A percentile compares a stretch with the other conserved stretches of the same genome.
phyloP scores from a whole-genome alignment of 805 yeast genomes.

The Myxozyma udenii region DNA sequence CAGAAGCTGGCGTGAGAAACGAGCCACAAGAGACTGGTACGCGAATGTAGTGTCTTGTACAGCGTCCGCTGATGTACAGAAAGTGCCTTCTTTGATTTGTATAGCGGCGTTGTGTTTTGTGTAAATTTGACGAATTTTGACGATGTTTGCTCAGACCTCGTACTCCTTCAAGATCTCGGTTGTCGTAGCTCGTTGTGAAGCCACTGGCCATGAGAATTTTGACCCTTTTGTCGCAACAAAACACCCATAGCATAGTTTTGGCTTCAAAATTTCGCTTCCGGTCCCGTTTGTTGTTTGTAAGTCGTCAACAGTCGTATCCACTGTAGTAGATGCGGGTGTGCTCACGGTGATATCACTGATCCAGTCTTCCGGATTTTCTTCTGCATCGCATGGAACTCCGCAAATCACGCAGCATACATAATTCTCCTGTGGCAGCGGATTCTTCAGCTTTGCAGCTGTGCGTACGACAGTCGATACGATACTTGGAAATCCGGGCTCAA shows the following conservation, averaged over 20 bases:
- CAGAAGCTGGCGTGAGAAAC: too few relatives aligned
- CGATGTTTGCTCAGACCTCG: conserved; percentile 36
- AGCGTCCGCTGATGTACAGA: too few relatives aligned
- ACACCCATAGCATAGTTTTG: conserved; percentile 24
- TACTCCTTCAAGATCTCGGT: conserved; percentile 49
- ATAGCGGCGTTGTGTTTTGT: background rate
- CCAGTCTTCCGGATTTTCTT: conserved; percentile 62
- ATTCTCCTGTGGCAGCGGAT: conserved; percentile 19
- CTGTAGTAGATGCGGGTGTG: conserved; percentile 41
- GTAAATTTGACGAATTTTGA: background rate
- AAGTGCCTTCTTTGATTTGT: background rate
- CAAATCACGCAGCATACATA: conserved; percentile 54
- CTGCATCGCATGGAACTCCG: conserved; percentile 48
- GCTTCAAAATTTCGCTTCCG: background rate
- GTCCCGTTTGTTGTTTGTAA: too few relatives aligned
- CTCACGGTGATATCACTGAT: conserved; percentile 62
- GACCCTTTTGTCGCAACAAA: conserved; percentile 22
- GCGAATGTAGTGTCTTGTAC: too few relatives aligned
- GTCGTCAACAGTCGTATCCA: background rate
- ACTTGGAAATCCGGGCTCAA: conserved; percentile 79
- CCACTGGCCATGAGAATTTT: conserved; percentile 43
- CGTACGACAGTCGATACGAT: conserved; percentile 89
- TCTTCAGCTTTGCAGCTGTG: conserved; percentile 70
- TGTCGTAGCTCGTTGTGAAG: conserved; percentile 36
- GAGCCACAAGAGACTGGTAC: background rate